Evolutionary conservation across 371 early-diverging fungal genomes (phyloP).

Genomic region (Fennellomyces sp.): DNA sequence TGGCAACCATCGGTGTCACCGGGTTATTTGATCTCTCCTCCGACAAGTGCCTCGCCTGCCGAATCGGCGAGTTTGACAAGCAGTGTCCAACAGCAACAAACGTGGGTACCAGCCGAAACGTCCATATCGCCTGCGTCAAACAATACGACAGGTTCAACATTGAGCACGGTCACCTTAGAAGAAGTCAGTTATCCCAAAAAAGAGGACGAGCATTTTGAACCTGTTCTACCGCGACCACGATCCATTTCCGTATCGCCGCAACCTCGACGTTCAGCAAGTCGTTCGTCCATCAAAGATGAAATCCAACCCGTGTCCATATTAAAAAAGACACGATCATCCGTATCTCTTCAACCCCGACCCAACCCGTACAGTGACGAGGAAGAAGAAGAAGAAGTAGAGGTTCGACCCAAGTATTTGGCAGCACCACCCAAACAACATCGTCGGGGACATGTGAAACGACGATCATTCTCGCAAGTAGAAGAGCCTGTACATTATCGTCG

Average conservation of each 20-base stretch:
- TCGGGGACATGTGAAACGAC: background rate
- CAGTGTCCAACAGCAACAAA: background rate
- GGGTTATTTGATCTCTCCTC: background rate
- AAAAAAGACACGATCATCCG: constrained; percentile 4
- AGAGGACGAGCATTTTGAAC: background rate
- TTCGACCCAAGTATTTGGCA: background rate
- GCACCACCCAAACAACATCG: background rate
- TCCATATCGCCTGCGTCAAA: background rate
- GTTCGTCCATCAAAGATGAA: background rate
- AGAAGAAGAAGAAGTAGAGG: background rate
- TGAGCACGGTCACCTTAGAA: background rate
- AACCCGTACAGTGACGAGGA: background rate
- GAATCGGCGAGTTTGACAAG: background rate
- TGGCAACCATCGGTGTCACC: constrained; percentile 1
- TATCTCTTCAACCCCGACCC: constrained; percentile 1
- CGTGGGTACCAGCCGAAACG: background rate
- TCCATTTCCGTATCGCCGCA: too few species aligned
- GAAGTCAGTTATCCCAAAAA: background rate
- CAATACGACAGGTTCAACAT: background rate
- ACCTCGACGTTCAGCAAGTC: constrained; percentile 1
- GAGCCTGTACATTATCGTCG: background rate
- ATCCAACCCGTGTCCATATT: constrained; percentile 5
- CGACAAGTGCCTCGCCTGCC: background rate
- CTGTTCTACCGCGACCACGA: constrained; percentile 1
- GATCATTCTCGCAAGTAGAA: background rate